Base-by-base conservation (phyloP, 306 rosid genomes). In the Trifolium repens region DNA sequence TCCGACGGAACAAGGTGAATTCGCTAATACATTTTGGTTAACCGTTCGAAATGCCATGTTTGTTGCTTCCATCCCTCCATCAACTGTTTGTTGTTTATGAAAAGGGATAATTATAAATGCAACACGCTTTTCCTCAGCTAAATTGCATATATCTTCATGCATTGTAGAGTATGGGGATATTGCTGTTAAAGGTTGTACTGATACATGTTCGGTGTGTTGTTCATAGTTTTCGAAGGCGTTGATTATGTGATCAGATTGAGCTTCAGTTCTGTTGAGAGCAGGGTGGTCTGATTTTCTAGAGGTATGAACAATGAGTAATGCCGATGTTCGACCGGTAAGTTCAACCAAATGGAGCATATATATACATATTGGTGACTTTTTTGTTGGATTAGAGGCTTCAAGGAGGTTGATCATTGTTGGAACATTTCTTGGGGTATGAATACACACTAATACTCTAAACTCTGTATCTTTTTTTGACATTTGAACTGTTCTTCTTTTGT, bases 1-100 rank as follows among this genome's bases (percentile, higher is more conserved):
- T 26, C 96, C 97, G n/a, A 94, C 92, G 0, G 97, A 92, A 85
- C 97, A 94, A 67, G 97, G 97, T 2, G 97, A 82, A 26, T 75
- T 83, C 1, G 76, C 82, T 3, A 94, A 84, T 3, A 94, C 83
- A 47, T 92, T 88, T 49, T 81, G 93, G 87, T 94, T 94, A 7
- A 94, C 83, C 0, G 69, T 74, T 43, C 97, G 84, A 35, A 82
- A 80, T 0, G 96, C 86, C 9, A 79, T 80, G 80, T 94, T 94
- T 49, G 80, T 88, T 11, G 89, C 69, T 70, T 92, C 96, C 97
- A 94, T 94, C n/a, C 84, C 91, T 0, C 99, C 97, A 19, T 94
- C 99, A 1, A 94, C 89, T 0, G 97, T 88, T 53, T 85, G 96
- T 37, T 89, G 96, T 65, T 94, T 94, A 40, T 94, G 99, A 66